Evolutionary conservation across 2,329 filamentous ascomycete genomes (phyloP).

Genomic region (Graphilbum fragrans): DNA sequence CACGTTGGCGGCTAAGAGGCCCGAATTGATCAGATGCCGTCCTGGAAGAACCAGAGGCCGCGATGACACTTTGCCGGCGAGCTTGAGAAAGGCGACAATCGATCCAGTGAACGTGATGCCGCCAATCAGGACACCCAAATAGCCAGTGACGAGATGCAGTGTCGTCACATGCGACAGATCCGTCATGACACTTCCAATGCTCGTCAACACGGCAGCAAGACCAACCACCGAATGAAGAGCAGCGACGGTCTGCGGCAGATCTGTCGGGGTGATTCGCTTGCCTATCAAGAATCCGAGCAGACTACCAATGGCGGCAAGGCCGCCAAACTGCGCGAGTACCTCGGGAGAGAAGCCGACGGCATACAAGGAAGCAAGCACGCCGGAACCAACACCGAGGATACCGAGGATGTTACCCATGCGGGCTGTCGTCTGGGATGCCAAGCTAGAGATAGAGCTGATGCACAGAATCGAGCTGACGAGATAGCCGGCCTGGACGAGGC

Average conservation of each 20-base stretch:
- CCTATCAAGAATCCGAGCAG: slow-evolving; percentile 62
- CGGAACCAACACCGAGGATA: slow-evolving; percentile 72
- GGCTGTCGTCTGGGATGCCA: slow-evolving; percentile 73
- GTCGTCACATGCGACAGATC: slow-evolving; percentile 59
- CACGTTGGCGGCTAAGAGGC: slow-evolving; percentile 62
- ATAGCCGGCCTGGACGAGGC: slow-evolving; percentile 78
- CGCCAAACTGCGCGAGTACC: slow-evolving; percentile 68
- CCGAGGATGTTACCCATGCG: slow-evolving; percentile 77
- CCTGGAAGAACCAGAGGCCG: slow-evolving; percentile 62
- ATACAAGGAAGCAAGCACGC: slow-evolving; percentile 69
- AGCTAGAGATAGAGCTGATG: slow-evolving; percentile 69
- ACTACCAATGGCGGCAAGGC: slow-evolving; percentile 59
- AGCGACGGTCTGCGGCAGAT: slow-evolving; percentile 79
- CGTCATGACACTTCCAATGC: slow-evolving; percentile 74
- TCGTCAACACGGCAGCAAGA: slow-evolving; percentile 77
- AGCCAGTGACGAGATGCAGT: slow-evolving; percentile 74
- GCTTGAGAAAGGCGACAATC: slow-evolving; percentile 79
- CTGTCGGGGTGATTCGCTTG: slow-evolving; percentile 76
- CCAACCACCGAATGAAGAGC: slow-evolving; percentile 85
- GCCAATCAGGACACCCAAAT: slow-evolving; percentile 75
- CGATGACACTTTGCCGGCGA: slow-evolving; percentile 72
- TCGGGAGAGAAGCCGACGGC: slow-evolving; percentile 73
- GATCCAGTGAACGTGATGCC: slow-evolving; percentile 88
- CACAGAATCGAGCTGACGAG: slow-evolving; percentile 75
- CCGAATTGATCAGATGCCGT: slow-evolving; percentile 61